Base-by-base conservation (phyloP, 2,329 filamentous ascomycete species). In the Scedosporium dehoogii region DNA sequence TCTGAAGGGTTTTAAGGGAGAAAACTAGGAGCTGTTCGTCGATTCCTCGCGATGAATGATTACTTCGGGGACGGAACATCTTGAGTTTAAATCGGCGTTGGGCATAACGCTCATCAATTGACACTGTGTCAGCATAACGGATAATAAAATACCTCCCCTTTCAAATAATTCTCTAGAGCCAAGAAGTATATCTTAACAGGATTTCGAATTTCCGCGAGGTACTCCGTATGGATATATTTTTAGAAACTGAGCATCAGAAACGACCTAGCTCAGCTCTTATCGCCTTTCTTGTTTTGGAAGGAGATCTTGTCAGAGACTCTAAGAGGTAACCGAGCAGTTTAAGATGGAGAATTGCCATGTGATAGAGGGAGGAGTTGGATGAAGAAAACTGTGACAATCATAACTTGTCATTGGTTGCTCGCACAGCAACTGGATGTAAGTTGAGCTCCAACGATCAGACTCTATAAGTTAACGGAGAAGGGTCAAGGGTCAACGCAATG, bases 111-210 rank as follows among this genome's bases (percentile, higher is more conserved):
- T 64, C 69, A 70, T 48, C 59, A 63, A 63, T 58, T 53, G 27
- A 46, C 65, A 71, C 70, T 69, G 70, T 68, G 46, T 23, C 0
- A 65, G 60, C 70, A 72, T 72, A 67, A 72, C 71, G 61, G 69
- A 70, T 73, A 73, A n/a, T 14, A 64, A 33, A 1, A 7, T 62
- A 62, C 60, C 10, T 68, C 1, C 3, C 3, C 10, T 6, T 12
- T 10, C 25, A 14, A n/a, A 44, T 25, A 14, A 33, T 2, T 21
- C 41, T 10, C 7, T 1, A 5, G 25, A 1, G 3, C 4, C 1
- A 6, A 3, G 2, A 51, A 60, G 59, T 60, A 51, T 27, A 29
- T 14, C 16, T 41, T 60, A 60, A n/a, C 59, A 16, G 9, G 29
- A 48, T 21, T 44, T 5, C 18, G 44, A 9, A 9, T 10, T 9